Evolutionary conservation across 177 flowering plant species (phyloP).

Genomic region (Vitis hybrid): DNA sequence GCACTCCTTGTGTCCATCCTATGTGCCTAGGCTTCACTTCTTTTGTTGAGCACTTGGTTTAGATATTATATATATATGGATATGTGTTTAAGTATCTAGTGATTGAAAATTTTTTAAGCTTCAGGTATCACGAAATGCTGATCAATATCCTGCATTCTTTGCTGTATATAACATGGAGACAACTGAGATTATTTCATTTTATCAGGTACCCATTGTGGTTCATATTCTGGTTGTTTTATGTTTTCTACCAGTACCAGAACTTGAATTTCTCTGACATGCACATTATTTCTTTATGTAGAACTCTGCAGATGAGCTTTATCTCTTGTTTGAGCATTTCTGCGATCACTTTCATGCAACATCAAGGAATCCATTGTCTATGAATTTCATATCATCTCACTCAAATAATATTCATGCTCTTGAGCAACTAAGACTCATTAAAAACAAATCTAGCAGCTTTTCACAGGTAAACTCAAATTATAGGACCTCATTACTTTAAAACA

Average conservation of each 20-base stretch:
- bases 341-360: constrained; percentile 78
- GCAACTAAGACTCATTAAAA: constrained; percentile 62
- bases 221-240: background rate
- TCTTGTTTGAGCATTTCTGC: constrained; percentile 77
- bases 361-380: constrained; percentile 54
- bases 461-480: constrained; percentile 46
- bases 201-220: constrained; percentile 57
- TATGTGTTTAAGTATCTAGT: background rate
- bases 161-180: constrained; percentile 98
- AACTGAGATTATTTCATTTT: constrained; percentile 86
- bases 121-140: constrained; percentile 72
- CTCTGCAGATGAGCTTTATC: constrained; percentile 82
- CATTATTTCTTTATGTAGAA: constrained; percentile 44
- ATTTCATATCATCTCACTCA: constrained; percentile 88
- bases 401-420: constrained; percentile 84
- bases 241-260: background rate
- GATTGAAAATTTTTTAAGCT: constrained; percentile 11
- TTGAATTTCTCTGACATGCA: constrained; percentile 1
- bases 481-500: background rate
- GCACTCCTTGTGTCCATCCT: too few relatives aligned
- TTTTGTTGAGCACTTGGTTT: too few relatives aligned
- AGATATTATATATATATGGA: background rate
- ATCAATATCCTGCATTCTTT: constrained; percentile 83
- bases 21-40: too few relatives aligned
- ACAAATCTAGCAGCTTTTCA: constrained; percentile 58